Base-by-base conservation (phyloP, 225 moss, liverwort and hornwort genomes). In the Pseudoscleropodium purum region DNA sequence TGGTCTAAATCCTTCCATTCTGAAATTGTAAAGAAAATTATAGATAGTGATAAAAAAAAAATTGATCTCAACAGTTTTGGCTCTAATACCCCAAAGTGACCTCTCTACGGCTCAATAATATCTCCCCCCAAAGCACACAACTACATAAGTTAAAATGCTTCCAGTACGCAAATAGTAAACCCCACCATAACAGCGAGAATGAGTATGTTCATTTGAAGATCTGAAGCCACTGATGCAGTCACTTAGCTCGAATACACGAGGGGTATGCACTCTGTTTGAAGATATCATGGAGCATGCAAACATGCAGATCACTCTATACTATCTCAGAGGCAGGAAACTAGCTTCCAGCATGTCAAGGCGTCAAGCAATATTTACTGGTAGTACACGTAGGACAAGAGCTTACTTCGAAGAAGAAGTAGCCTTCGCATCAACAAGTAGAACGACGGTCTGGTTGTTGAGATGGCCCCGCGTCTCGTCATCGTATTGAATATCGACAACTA, bases 351-450 rank as follows among this genome's bases (percentile, higher is more conserved):
- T 79, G 52, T 83, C 70, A 83, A 70, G 52, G 51, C 62, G 56
- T 70, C 39, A 45, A 88, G 9, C 51, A 89, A 49, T 36, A 49
- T 65, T 64, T 65, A 29, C 47, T 85, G 41, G 79, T 39, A 73
- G 66, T 41, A 78, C 43, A 68, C 27, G 47, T 27, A 64, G 54
- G 82, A 84, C 49, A 88, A 65, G 64, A 78, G 65, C 91, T 77
- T 92, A 97, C 99, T 96, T 95, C 69, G 93, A 39, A 60, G 60
- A 91, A 86, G 89, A 91, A 72, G 93, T 73, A 13, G 94, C 95
- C 73, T 93, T 96, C 70, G 95, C 87, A 91, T 99, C 99, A 69
- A 96, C 94, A 75, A 99, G 92, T 56, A 99, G 91, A 72, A 97
- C 95, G 82, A 99, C 66, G 18, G 95, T 96, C 87, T 92, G 87